Conservation (phyloP, 139 green algal species). For the Marvania coccoides region DNA sequence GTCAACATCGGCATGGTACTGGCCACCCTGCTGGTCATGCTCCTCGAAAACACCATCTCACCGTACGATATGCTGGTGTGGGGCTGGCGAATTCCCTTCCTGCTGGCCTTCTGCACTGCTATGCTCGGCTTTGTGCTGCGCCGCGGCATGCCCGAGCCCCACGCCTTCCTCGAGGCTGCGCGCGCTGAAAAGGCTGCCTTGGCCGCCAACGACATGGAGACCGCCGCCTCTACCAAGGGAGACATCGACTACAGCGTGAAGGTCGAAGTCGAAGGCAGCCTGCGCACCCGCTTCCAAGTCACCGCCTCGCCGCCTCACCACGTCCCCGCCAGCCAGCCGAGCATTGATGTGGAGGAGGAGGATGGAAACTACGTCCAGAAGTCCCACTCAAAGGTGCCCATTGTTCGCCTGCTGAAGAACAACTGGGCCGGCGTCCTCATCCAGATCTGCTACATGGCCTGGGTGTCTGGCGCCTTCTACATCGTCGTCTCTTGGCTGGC, state of each 20-base stretch:
- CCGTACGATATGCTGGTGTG: constrained; percentile 12
- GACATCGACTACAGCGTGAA: not conserved
- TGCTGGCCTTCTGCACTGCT: constrained; percentile 10
- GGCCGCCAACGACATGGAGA: not conserved
- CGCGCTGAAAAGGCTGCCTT: not conserved
- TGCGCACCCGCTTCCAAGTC: not conserved
- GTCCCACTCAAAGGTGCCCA: too few relatives aligned
- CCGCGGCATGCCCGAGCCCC: constrained; percentile 20
- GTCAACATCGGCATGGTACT: constrained; percentile 11
- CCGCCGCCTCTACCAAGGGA: too few relatives aligned
- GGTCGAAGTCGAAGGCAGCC: not conserved
- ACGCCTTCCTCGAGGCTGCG: constrained; percentile 4
- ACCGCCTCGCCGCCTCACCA: too few relatives aligned
- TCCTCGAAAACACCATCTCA: not conserved
- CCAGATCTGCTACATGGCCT: not conserved
- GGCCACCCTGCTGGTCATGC: constrained; percentile 5
- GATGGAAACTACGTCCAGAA: too few relatives aligned
- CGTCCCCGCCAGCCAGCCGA: too few relatives aligned
- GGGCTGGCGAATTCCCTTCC: constrained; percentile 29
- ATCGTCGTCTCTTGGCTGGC: not conserved
- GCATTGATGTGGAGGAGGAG: too few relatives aligned
- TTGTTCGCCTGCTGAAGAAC: constrained; percentile 1
- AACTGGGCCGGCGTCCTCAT: not conserved
- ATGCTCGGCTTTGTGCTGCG: constrained; percentile 9
- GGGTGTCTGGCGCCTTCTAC: constrained; percentile 7